Evolutionary conservation across 768 basidiomycete species (phyloP), one percentile per base, ranked within the genome.

Genomic region (Agrocybe praecox): DNA sequence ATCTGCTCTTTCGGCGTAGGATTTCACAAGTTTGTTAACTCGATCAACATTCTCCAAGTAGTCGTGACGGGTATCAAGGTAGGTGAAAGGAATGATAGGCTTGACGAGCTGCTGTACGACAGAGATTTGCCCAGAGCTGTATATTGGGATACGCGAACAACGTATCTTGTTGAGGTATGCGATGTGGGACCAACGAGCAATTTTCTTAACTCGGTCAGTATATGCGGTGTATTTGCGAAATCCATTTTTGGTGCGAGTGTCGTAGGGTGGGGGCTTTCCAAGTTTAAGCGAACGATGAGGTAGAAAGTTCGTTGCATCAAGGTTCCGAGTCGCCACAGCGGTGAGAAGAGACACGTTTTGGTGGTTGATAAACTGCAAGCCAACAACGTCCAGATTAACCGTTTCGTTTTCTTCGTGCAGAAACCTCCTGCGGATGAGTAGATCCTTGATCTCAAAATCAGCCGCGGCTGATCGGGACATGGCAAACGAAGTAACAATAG

Each of bases 391-490:
- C n/a, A 92, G 71, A 61, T 89, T 81, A 36, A 87, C 59, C 49
- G 53, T 67, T 61, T 90, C 83, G 64, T 84, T 72, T 32, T 74
- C 65, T 14, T 81, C 80, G 26, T 77, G 70, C 11, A 95, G 68
- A 24, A 97, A 72, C 46, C 86, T 79, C 29, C 92, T 86, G 12
- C 97, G 84, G 33, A 96, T 70, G 29, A 98, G 82, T 62, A 99
- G 69, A 56, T 98, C 90, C 80, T 96, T 83, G 83, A 97, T 83
- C 76, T 94, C 79, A 72, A 87, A 87, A 72, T 92, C 85, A 58
- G 84, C 92, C 58, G 85, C 80, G 53, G 81, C 92, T 55, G 88
- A 94, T 62, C 82, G 89, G 56, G 76, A 76, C 86, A 84, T 89
- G 5, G 81, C 85, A 69, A 89, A 92, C 22, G 83, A 94, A 51